Evolutionary conservation across 2,329 filamentous ascomycete genomes (phyloP).

Genomic region (Pochonia chlamydosporia): DNA sequence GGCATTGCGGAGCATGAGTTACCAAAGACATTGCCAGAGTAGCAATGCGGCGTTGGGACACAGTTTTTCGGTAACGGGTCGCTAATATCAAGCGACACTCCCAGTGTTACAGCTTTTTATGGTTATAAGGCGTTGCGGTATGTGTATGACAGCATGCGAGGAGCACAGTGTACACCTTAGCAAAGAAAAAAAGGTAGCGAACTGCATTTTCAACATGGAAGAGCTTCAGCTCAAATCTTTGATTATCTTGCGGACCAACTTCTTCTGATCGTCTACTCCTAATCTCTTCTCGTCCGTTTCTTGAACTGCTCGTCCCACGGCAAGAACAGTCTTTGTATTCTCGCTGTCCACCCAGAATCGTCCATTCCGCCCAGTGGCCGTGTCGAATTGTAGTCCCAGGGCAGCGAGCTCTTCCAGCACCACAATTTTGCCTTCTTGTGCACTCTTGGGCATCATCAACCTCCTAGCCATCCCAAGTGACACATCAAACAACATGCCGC

Average conservation of each 20-base stretch:
- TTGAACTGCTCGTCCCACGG: slow-evolving; percentile 71
- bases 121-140: neutral
- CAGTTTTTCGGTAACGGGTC: neutral
- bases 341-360: slow-evolving; percentile 87
- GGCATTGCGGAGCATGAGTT: neutral
- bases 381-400: slow-evolving; percentile 81
- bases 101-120: neutral
- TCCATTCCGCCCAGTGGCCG: slow-evolving; percentile 88
- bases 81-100: neutral
- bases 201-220: neutral
- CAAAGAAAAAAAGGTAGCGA: neutral
- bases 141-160: neutral
- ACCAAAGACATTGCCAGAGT: neutral
- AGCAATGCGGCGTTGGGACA: neutral
- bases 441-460: slow-evolving; percentile 60
- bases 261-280: slow-evolving; percentile 61
- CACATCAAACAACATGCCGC: slow-evolving; percentile 81
- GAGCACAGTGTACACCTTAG: neutral
- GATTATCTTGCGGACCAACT: slow-evolving; percentile 60
- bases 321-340: slow-evolving; percentile 63
- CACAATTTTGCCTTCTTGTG: slow-evolving; percentile 58
- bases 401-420: slow-evolving; percentile 73
- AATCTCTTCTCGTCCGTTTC: slow-evolving; percentile 68
- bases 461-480: slow-evolving; percentile 78
- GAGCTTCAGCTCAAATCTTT: slow-evolving; percentile 46